Conservation (phyloP, 768 basidiomycete species). For the Boletus insuetus region DNA sequence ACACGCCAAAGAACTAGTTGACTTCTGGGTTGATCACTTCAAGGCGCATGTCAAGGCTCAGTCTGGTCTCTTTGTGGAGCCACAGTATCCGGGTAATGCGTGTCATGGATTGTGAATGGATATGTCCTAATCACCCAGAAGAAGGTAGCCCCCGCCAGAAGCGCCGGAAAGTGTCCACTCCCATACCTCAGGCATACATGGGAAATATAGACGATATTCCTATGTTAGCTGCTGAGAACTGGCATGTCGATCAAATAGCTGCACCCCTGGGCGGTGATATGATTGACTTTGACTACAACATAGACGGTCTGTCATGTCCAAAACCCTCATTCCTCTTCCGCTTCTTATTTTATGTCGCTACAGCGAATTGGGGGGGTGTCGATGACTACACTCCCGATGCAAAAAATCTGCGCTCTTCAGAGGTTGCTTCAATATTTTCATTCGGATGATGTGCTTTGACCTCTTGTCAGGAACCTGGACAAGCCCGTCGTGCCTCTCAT, state of each 20-base stretch:
- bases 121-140: conserved; percentile 17
- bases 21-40: conserved; percentile 75
- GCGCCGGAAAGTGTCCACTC: conserved; percentile 39
- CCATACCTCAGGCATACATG: neutral
- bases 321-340: neutral
- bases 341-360: conserved; percentile 5
- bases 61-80: conserved; percentile 29
- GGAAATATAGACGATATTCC: neutral
- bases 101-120: neutral
- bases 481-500: conserved; percentile 72
- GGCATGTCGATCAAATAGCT: conserved; percentile 8
- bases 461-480: conserved; percentile 69
- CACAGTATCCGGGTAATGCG: conserved; percentile 11
- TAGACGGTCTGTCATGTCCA: conserved; percentile 17
- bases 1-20: conserved; percentile 58
- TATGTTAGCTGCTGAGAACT: conserved; percentile 7
- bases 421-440: conserved; percentile 42
- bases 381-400: conserved; percentile 16
- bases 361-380: conserved; percentile 22
- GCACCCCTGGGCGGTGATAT: conserved; percentile 10
- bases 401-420: conserved; percentile 51
- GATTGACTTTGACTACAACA: conserved; percentile 24
- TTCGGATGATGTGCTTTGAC: conserved; percentile 11
- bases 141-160: conserved; percentile 45
- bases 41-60: conserved; percentile 67